These are phyloP conservation scores for Colletotrichum limetticola DNA, from an alignment of 2,329 filamentous ascomycete genomes.

Conservation along the genomic window DNA sequence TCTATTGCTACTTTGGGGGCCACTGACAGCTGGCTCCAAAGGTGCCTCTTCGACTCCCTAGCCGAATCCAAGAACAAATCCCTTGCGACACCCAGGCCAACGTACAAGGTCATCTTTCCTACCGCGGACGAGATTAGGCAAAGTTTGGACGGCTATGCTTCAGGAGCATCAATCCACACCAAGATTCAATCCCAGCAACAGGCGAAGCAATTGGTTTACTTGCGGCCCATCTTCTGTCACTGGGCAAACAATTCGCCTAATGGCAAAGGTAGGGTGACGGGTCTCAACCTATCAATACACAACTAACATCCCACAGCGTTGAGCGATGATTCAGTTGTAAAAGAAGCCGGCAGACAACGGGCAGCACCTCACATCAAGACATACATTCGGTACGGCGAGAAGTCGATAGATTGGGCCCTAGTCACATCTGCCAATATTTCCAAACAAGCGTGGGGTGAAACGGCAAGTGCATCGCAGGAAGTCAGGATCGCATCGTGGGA, in stretches of 20 bases:
- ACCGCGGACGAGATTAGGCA: conserved; percentile 81
- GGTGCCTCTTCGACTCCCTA: conserved; percentile 68
- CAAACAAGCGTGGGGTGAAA: conserved; percentile 88
- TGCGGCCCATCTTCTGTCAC: conserved; percentile 77
- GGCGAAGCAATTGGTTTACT: conserved; percentile 77
- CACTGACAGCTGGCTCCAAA: conserved; percentile 77
- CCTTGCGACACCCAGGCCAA: conserved; percentile 48
- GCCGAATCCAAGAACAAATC: conserved; percentile 42
- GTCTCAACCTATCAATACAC: no score
- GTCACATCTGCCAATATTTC: conserved; percentile 92
- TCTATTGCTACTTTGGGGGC: conserved; percentile 83
- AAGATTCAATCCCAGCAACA: conserved; percentile 78
- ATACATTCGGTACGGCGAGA: conserved; percentile 74
- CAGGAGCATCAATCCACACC: conserved; percentile 84
- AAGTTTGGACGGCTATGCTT: conserved; percentile 81
- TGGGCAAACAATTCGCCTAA: conserved; percentile 73
- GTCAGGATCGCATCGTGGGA: conserved; percentile 84
- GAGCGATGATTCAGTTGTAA: conserved; percentile 35
- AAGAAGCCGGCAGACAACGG: conserved; percentile 69
- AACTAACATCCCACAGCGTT: conserved; percentile 41
- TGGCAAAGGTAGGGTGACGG: conserved; percentile 44
- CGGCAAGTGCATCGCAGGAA: conserved; percentile 64
- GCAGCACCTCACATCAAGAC: conserved; percentile 93
- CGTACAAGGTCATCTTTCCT: conserved; percentile 82
- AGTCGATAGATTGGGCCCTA: conserved; percentile 82